Conservation (phyloP, 805 yeast genomes). For the Blastobotrys mokoenaii region DNA sequence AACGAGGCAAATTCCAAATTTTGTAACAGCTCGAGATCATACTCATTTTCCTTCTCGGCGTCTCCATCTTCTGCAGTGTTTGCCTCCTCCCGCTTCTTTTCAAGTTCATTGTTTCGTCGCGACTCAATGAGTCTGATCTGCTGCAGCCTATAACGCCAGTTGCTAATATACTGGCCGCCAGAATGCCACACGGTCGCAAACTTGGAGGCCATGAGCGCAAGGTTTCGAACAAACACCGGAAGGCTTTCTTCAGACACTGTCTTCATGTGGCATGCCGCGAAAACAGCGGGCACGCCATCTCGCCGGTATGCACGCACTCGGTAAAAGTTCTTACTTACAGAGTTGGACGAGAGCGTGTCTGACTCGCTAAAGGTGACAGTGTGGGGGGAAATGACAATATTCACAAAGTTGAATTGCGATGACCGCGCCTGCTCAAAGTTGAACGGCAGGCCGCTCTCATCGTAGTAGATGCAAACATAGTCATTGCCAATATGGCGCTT, state of each 20-base stretch:
- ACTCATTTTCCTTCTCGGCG: slow-evolving; percentile 4
- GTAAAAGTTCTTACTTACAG: slow-evolving; percentile 28
- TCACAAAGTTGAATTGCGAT: slow-evolving; percentile 76
- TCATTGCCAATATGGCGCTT: slow-evolving; percentile 85
- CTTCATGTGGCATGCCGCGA: slow-evolving; percentile 70
- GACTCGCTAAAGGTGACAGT: slow-evolving; percentile 21
- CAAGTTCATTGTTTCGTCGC: slow-evolving; percentile 5
- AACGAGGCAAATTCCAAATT: slow-evolving; percentile 8
- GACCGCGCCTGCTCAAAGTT: slow-evolving; percentile 55
- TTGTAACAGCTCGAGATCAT: slow-evolving; percentile 11
- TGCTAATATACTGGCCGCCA: slow-evolving; percentile 45
- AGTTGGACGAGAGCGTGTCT: slow-evolving; percentile 2
- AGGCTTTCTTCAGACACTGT: slow-evolving; percentile 52
- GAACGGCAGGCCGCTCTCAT: slow-evolving; percentile 62
- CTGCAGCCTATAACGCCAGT: slow-evolving; percentile 60
- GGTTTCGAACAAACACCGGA: slow-evolving; percentile 56
- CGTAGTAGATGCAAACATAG: slow-evolving; percentile 71
- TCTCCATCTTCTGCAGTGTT: background rate
- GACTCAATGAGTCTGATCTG: slow-evolving; percentile 39
- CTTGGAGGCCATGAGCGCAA: slow-evolving; percentile 56
- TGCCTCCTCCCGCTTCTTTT: background rate
- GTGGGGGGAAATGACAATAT: slow-evolving; percentile 68
- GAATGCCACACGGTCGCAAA: slow-evolving; percentile 73
- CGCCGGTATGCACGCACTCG: slow-evolving; percentile 58
- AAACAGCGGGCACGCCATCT: slow-evolving; percentile 65